Evolutionary conservation across 805 yeast species (phyloP), one percentile per base, ranked within the genome.

Genomic region (Hemisphaericaspora nanyangensis): DNA sequence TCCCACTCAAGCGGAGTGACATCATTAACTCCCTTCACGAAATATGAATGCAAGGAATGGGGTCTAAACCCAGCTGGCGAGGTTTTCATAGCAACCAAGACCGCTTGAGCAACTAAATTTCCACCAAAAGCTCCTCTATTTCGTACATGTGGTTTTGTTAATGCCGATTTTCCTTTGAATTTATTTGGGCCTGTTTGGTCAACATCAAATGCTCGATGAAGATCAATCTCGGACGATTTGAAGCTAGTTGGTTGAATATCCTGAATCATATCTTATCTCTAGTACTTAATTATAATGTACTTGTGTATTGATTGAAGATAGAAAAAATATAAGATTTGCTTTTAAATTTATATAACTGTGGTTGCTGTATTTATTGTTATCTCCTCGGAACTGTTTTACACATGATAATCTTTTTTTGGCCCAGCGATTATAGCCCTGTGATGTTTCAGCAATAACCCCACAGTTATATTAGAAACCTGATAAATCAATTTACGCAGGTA

Each of bases 41-140:
- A 56, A 40, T 50, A 55, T 13, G 70, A 54, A 45, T 63, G 63
- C 39, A 63, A 46, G 16, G 70, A 57, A 43, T 65, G 65, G 1
- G 71, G 71, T 15, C 45, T 45, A 41, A 55, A 64, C 1, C 62
- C 68, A 3, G 42, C 40, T 1, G 51, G 54, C 3, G 52, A 55
- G 6, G 65, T 55, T 37, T 56, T 55, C 51, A 68, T 58, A 6
- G 72, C 72, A 13, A 56, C 72, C 11, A 63, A 39, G 15, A 68
- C 44, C 5, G 68, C 60, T 47, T 68, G 72, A 2, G 63, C 72
- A 43, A 65, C 63, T 17, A 68, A 43, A 32, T 58, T 60, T 3
- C 73, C 74, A 2, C 72, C 72, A 38, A 53, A 68, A 11, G 63
- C 72, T 7, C 72, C 72, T 18, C 70, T 48, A 49, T 65, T 44